These are phyloP conservation scores for Pisolithus tinctorius DNA, from an alignment of 768 basidiomycete species.

Conservation along the genomic window DNA sequence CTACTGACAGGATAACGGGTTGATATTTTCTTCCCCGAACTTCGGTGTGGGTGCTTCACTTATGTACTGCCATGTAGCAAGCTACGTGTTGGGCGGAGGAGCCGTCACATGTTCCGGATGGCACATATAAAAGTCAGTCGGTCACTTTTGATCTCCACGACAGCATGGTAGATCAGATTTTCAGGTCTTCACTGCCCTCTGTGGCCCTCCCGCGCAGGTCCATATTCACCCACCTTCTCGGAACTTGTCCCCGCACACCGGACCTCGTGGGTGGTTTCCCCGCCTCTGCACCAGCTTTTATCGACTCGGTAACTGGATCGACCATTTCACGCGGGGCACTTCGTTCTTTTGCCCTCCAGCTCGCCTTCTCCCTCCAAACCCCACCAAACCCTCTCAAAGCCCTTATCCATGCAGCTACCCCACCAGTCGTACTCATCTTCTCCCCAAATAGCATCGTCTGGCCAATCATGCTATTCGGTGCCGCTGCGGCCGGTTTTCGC, in stretches of 20 bases:
- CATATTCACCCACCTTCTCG: slow-evolving; percentile 27
- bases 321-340: slow-evolving; percentile 51
- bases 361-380: slow-evolving; percentile 52
- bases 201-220: slow-evolving; percentile 20
- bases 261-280: slow-evolving; percentile 37
- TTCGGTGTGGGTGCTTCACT: too few relatives aligned
- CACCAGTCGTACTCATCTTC: slow-evolving; percentile 50
- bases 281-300: slow-evolving; percentile 45
- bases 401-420: slow-evolving; percentile 39
- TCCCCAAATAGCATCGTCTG: slow-evolving; percentile 61
- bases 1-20: too few relatives aligned
- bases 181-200: slow-evolving; percentile 16
- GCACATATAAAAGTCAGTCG: not conserved
- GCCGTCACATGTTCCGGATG: slow-evolving; percentile 17
- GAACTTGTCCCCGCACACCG: slow-evolving; percentile 10
- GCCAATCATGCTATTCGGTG: slow-evolving; percentile 38
- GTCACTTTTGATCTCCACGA: not conserved
- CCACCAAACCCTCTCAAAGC: slow-evolving; percentile 38
- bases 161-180: slow-evolving; percentile 12
- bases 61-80: too few relatives aligned
- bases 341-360: slow-evolving; percentile 44
- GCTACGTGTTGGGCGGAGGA: not conserved
- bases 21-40: too few relatives aligned
- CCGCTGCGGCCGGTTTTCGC: slow-evolving; percentile 59
- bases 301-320: slow-evolving; percentile 57